phyloP scores from a whole-genome alignment of 192 early-diverging fungal species.

The Backusella liffmaniae region DNA sequence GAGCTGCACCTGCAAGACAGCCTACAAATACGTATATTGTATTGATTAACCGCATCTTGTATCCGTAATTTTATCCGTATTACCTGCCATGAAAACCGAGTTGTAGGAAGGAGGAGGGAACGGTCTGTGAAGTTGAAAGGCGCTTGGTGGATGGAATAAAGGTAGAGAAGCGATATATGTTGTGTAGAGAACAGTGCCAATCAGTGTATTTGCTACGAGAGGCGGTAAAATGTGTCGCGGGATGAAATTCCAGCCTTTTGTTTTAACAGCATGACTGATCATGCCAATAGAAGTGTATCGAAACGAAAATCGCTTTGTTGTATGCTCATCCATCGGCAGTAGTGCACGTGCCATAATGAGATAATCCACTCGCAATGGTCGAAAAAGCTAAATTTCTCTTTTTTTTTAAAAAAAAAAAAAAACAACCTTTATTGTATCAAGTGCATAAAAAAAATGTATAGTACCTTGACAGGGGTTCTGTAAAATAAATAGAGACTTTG shows the following conservation, averaged over 20 bases:
- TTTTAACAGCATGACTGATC: conserved; percentile 65
- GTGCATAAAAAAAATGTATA: background rate
- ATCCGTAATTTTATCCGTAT: background rate
- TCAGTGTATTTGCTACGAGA: conserved; percentile 68
- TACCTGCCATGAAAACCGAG: conserved; percentile 51
- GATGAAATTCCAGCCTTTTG: conserved; percentile 67
- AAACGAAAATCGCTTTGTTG: conserved; percentile 43
- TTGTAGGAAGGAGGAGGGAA: conserved; percentile 53
- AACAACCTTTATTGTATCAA: background rate
- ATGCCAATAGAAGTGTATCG: conserved; percentile 72
- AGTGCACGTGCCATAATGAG: conserved; percentile 72
- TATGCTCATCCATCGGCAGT: conserved; percentile 50
- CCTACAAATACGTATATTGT: conserved; percentile 30
- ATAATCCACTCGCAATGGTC: conserved; percentile 78
- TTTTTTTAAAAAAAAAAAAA: background rate
- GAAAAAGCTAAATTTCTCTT: conserved; percentile 53
- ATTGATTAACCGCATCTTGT: background rate
- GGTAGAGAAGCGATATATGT: conserved; percentile 64
- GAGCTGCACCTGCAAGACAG: conserved; percentile 69
- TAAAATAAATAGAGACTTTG: conserved; percentile 55
- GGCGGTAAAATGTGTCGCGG: conserved; percentile 73
- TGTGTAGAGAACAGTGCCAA: conserved; percentile 76
- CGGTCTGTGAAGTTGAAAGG: conserved; percentile 42
- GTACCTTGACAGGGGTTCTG: conserved; percentile 59
- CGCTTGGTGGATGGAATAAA: conserved; percentile 47